Evolutionary conservation across 345 rosid genomes (phyloP), one percentile per base, ranked within the genome.

Genomic region (Salix brachista): DNA sequence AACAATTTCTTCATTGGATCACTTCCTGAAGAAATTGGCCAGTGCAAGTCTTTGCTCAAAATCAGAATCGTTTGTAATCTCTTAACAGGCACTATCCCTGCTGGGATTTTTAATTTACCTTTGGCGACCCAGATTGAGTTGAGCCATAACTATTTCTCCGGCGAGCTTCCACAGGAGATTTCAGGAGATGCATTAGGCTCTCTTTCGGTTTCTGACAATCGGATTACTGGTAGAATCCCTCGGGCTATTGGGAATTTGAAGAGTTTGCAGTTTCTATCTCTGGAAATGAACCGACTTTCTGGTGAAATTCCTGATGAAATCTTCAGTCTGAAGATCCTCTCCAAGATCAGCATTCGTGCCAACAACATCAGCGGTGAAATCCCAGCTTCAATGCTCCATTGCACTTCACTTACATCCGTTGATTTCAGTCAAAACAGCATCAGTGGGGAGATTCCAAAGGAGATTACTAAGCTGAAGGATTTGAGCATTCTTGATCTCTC

Each of bases 391-490:
- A 83, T 91, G 72, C 48, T 90, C 0, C 71, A 65, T 0, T 87
- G 91, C 69, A 30, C 77, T 5, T 84, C 93, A 11, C 75, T 93
- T 8, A 88, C 84, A 8, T 84, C 88, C 8, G 78, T 89, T 69
- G 99, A 92, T 85, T 80, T 95, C 58, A 90, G 96, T 80, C 78
- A 84, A 67, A 95, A 92, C 87, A 81, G 60, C 4, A 86, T 95
- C 44, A 36, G 8, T 13, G 97, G 99, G 19, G 86, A 83, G 56
- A 87, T 93, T n/a, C 99, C 99, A 0, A 67, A 77, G 23, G 91
- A 79, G 19, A 87, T 95, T 48, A 58, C 83, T 0, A 61, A 78
- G n/a, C 62, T 95, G 68, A 79, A 69, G 19, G 89, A 83, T 73
- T 69, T 95, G 6, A 86, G 93, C 78, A 85, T 86, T 70, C 87